phyloP scores from a whole-genome alignment of 192 early-diverging fungal genomes.

The Endogone sp. region DNA sequence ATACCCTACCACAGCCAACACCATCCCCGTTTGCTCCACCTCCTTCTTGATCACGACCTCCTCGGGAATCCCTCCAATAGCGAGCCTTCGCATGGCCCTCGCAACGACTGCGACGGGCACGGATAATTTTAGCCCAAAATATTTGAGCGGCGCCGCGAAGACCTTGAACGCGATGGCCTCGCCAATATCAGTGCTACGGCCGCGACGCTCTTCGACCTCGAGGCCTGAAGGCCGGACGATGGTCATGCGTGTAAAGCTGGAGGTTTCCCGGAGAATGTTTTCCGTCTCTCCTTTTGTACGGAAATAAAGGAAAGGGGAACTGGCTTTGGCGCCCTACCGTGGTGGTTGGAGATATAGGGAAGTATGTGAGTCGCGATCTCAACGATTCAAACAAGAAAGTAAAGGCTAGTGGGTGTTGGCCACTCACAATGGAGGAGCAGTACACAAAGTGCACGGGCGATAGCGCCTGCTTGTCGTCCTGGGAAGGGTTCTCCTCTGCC shows the following conservation, averaged over 20 bases:
- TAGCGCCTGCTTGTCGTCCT: constrained; percentile 4
- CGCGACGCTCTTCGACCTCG: constrained; percentile 38
- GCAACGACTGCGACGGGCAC: background rate
- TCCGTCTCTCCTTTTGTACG: constrained; percentile 78
- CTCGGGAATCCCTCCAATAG: background rate
- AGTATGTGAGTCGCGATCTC: background rate
- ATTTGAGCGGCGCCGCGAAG: background rate
- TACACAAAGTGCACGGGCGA: constrained; percentile 47
- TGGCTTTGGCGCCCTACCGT: constrained; percentile 42
- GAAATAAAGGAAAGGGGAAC: constrained; percentile 63
- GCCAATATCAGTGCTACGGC: background rate
- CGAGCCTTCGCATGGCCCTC: background rate
- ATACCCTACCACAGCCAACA: background rate
- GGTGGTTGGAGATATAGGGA: background rate
- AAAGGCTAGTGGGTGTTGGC: too few species aligned
- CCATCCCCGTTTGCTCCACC: background rate
- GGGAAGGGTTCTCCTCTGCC: constrained; percentile 44
- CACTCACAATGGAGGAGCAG: constrained; percentile 36
- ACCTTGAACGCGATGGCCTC: background rate
- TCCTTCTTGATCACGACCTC: background rate
- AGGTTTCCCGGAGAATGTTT: constrained; percentile 47
- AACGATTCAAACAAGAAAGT: too few species aligned
- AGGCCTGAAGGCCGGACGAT: constrained; percentile 63
- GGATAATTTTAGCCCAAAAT: background rate
- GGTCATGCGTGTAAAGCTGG: constrained; percentile 56